phyloP scores from a whole-genome alignment of 345 rosid genomes.

The Dovyalis caffra region DNA sequence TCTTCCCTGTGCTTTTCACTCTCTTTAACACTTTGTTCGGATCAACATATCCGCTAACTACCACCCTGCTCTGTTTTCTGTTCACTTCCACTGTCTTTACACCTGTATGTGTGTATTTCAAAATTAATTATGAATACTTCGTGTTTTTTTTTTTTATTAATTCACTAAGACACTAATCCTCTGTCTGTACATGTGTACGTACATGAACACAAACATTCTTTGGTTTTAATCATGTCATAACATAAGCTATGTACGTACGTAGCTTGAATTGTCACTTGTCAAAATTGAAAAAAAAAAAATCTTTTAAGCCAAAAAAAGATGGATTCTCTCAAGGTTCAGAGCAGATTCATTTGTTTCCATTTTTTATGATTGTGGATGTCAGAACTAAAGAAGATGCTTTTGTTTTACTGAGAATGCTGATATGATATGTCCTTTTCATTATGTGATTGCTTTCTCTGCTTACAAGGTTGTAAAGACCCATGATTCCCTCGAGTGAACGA shows the following conservation, averaged over 20 bases:
- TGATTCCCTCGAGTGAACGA: background rate
- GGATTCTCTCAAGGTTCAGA: background rate
- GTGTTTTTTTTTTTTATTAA: no score
- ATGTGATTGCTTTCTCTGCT: background rate
- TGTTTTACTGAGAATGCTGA: background rate
- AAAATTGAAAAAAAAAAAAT: no score
- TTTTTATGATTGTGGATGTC: background rate
- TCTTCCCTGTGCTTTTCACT: conserved; percentile 64
- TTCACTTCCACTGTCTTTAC: conserved; percentile 59
- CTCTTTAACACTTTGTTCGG: conserved; percentile 65
- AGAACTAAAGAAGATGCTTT: background rate
- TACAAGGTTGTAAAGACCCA: background rate
- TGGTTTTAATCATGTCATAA: background rate
- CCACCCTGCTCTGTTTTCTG: conserved; percentile 55
- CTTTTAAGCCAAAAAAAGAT: no score
- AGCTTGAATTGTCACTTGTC: conserved; percentile 6
- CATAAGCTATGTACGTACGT: background rate
- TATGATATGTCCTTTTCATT: background rate
- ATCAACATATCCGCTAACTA: conserved; percentile 56
- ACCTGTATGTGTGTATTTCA: conserved; percentile 35
- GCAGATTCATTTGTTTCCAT: background rate
- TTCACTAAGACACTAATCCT: no score
- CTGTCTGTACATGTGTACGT: no score
- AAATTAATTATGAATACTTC: no score
- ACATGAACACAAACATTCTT: no score